A percentile compares a stretch with the other conserved stretches of the same genome.
phyloP scores from a whole-genome alignment of 768 basidiomycete genomes.

The Hypholoma fasciculare region DNA sequence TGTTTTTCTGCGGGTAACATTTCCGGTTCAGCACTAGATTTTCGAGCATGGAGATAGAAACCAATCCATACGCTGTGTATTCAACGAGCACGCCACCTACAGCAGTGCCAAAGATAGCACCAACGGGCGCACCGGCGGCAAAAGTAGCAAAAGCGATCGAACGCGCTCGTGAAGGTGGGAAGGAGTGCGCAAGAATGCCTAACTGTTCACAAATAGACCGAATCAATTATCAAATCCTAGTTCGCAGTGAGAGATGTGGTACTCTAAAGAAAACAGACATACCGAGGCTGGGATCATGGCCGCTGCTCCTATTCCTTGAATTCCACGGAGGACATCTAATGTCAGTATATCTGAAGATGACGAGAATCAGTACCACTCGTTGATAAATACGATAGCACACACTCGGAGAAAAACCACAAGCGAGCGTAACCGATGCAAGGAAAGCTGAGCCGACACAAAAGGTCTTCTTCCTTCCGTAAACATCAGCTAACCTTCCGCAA shows the following conservation, averaged over 20 bases:
- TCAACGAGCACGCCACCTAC: slow-evolving; percentile 74
- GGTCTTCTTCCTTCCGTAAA: slow-evolving; percentile 70
- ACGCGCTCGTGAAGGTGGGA: slow-evolving; percentile 65
- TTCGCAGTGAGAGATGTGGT: not conserved
- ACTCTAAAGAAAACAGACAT: slow-evolving; percentile 8
- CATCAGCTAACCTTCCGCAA: slow-evolving; percentile 77
- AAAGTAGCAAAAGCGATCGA: slow-evolving; percentile 83
- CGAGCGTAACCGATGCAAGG: slow-evolving; percentile 59
- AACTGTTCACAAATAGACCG: slow-evolving; percentile 37
- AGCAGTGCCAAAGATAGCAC: slow-evolving; percentile 67
- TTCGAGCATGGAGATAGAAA: not conserved
- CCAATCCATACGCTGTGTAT: slow-evolving; percentile 32
- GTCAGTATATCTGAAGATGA: slow-evolving; percentile 50
- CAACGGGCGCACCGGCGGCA: slow-evolving; percentile 82
- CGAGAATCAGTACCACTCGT: not conserved
- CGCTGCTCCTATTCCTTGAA: slow-evolving; percentile 81
- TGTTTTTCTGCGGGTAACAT: slow-evolving; percentile 32
- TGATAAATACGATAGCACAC: not conserved
- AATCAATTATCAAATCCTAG: not conserved
- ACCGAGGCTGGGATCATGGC: slow-evolving; percentile 76
- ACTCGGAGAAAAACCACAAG: slow-evolving; percentile 64
- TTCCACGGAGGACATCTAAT: slow-evolving; percentile 69
- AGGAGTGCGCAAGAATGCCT: slow-evolving; percentile 80
- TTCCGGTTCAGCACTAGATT: not conserved
- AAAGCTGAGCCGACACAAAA: slow-evolving; percentile 63